Base-by-base conservation (phyloP, 2,329 filamentous ascomycete species). In the Cadophora malorum region DNA sequence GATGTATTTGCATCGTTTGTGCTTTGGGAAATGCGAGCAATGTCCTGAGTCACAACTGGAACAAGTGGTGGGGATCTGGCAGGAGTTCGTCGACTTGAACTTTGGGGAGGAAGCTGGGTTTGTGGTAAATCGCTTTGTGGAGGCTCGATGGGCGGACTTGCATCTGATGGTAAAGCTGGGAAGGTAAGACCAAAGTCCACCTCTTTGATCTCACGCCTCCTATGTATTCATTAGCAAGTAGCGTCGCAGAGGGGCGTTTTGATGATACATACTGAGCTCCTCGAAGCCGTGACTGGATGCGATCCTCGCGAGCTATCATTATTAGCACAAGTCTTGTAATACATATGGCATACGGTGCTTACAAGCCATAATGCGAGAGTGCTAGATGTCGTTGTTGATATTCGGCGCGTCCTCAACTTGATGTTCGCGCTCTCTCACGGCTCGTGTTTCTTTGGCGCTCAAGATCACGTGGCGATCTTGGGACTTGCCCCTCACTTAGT, bases 211-310 rank as follows among this genome's bases (percentile, higher is more conserved):
- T 89, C 84, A 67, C 86, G 83, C 52, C 74, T 75, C 68, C 74
- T 74, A 53, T 70, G 84, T 87, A 35, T 19, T 61, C 55, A 52
- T 70, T 35, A 65, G 67, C 60, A 56, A 58, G 53, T 5, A 0
- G 19, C 6, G 53, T 67, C 55, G 68, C 61, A 31, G 52, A 49
- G 16, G 28, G 35, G 10, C 16, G 35, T 1, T 33, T 14, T 33
- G 12, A 63, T 23, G 9, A 21, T 38, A 77, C 85, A 72, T 82
- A 89, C 87, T 87, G 86, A 52, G 88, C 87, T 69, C 88, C 88
- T 70, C 88, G 87, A 76, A 90, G 85, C 76, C 88, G 87, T 79
- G 88, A 84, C 70, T 87, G 86, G 80, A 90, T 83, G 75, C 87
- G 86, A 76, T 88, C 86, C 73, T 87, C 85, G 72, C 88, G 86